Conservation (phyloP, 2,329 filamentous ascomycete species). For the Endocalyx cinctus region DNA sequence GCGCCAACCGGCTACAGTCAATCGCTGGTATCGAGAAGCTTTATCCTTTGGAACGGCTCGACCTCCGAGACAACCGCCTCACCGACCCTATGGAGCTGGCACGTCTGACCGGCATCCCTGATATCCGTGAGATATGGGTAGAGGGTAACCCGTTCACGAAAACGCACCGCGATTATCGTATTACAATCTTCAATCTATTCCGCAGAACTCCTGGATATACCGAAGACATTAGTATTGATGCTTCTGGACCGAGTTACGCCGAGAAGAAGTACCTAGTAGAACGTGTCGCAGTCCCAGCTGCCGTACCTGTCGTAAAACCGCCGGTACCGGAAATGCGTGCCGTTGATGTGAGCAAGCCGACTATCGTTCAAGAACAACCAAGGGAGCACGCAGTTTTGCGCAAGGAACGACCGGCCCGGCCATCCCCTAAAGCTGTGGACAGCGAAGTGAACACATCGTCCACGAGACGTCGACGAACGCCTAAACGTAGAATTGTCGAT, state of each 20-base stretch:
- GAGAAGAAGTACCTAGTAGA: conserved; percentile 84
- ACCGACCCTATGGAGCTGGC: conserved; percentile 90
- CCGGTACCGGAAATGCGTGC: conserved; percentile 57
- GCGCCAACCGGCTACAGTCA: conserved; percentile 80
- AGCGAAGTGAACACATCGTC: conserved; percentile 57
- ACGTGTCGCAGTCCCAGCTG: conserved; percentile 69
- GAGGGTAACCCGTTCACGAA: conserved; percentile 87
- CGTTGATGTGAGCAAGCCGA: conserved; percentile 64
- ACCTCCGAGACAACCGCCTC: conserved; percentile 84
- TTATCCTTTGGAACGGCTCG: conserved; percentile 81
- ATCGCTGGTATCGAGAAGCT: conserved; percentile 87
- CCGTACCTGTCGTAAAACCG: conserved; percentile 73
- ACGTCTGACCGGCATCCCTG: conserved; percentile 81
- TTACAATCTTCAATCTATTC: conserved; percentile 95
- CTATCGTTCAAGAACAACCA: conserved; percentile 50
- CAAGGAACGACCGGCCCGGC: conserved; percentile 49
- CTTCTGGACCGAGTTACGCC: conserved; percentile 73
- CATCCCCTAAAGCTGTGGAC: conserved; percentile 45
- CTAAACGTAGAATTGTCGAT: conserved; percentile 62
- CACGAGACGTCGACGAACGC: conserved; percentile 54
- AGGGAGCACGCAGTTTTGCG: conserved; percentile 49
- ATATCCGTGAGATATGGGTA: conserved; percentile 90
- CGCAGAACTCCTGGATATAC: conserved; percentile 82
- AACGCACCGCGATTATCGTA: conserved; percentile 77
- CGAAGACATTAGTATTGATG: conserved; percentile 87